Evolutionary conservation across 306 rosid genomes (phyloP).

Genomic region (Canavalia ensiformis): DNA sequence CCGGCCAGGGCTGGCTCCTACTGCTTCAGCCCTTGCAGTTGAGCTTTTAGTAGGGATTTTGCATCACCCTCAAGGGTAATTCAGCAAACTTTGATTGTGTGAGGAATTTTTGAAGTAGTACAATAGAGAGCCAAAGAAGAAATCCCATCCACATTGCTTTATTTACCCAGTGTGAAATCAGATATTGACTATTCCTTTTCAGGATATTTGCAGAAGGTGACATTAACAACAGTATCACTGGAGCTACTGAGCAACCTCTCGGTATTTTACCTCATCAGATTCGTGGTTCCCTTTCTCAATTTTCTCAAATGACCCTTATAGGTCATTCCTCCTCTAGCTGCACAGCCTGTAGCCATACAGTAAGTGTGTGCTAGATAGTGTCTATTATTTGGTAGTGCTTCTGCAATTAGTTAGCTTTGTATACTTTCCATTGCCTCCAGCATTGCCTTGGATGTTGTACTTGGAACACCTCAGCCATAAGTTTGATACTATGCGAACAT

Average conservation of each 20-base stretch:
- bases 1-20: conserved; percentile 96
- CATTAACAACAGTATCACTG: conserved; percentile 54
- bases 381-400: background rate
- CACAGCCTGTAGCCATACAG: conserved; percentile 87
- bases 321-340: conserved; percentile 91
- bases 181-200: conserved; percentile 49
- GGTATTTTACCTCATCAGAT: conserved; percentile 98
- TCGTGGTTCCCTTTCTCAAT: conserved; percentile 84
- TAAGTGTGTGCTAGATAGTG: conserved; percentile 53
- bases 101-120: conserved; percentile 23
- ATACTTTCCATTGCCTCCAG: conserved; percentile 25
- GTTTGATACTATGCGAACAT: background rate
- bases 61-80: conserved; percentile 93
- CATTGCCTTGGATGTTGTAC: conserved; percentile 12
- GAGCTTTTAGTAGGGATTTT: conserved; percentile 90
- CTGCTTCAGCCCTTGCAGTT: conserved; percentile 94
- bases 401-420: conserved; percentile 6
- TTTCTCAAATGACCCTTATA: conserved; percentile 92
- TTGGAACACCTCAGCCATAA: conserved; percentile 9
- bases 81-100: background rate
- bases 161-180: conserved; percentile 29
- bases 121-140: background rate
- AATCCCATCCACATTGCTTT: background rate
- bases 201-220: conserved; percentile 90
- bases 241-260: conserved; percentile 79